Evolutionary conservation across 495 filamentous ascomycete species (phyloP).

Genomic region (Aeminium ludgeri): DNA sequence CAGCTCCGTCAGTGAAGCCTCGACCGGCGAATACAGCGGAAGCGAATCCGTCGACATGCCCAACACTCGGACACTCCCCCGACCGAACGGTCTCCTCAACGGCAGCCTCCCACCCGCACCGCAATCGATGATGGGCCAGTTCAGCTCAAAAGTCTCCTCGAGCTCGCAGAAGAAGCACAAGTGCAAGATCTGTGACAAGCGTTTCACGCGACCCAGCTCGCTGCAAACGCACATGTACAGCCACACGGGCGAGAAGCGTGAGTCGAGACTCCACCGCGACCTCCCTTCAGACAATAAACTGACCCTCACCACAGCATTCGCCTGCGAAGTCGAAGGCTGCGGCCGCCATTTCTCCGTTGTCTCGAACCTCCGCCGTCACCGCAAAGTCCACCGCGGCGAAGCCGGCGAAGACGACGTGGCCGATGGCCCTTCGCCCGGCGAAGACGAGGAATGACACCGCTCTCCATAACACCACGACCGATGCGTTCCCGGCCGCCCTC

Average conservation of each 20-base stretch:
- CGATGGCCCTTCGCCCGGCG: conserved; percentile 27
- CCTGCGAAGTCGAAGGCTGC: conserved; percentile 87
- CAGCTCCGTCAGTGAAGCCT: conserved; percentile 63
- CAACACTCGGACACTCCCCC: conserved; percentile 63
- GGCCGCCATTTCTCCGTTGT: conserved; percentile 96
- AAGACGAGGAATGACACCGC: conserved; percentile 15
- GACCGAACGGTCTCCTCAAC: conserved; percentile 53
- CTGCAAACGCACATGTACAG: conserved; percentile 98
- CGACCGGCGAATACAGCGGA: conserved; percentile 82
- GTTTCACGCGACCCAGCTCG: conserved; percentile 91
- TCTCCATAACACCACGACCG: too few relatives aligned
- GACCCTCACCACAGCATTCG: conserved; percentile 51
- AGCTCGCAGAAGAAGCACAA: conserved; percentile 99
- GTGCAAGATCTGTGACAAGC: conserved; percentile 98
- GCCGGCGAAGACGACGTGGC: conserved; percentile 30
- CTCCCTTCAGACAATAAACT: conserved; percentile 19
- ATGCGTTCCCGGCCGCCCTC: too few relatives aligned
- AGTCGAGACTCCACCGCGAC: conserved; percentile 32
- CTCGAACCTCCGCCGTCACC: conserved; percentile 85
- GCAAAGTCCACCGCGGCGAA: conserved; percentile 91
- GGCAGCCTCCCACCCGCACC: conserved; percentile 61
- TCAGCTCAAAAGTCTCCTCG: conserved; percentile 91
- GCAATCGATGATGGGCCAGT: conserved; percentile 96
- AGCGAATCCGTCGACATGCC: conserved; percentile 61
- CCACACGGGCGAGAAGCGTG: conserved; percentile 97